These are phyloP conservation scores for Rhodotorula sp. DNA, from an alignment of 1,284 basidiomycete genomes.

Conservation along the genomic window DNA sequence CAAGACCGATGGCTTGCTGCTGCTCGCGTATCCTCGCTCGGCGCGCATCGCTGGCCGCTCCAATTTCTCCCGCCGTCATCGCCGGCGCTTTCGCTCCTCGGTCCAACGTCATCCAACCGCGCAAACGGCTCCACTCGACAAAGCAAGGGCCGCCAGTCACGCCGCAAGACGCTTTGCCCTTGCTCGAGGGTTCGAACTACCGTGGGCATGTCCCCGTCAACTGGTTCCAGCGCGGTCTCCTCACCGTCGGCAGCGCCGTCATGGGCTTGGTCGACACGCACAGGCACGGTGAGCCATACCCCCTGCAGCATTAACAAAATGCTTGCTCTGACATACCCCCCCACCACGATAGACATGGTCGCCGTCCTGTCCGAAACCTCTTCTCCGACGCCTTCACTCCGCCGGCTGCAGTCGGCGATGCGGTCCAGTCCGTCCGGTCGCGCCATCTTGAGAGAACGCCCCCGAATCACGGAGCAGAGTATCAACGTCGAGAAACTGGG, in stretches of 20 bases:
- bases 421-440: slow-evolving; percentile 59
- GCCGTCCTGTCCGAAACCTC: slow-evolving; percentile 81
- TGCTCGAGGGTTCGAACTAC: slow-evolving; percentile 44
- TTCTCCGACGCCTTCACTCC: slow-evolving; percentile 77
- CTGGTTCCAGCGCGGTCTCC: slow-evolving; percentile 74
- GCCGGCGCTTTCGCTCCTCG: no score
- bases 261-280: slow-evolving; percentile 79
- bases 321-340: no score
- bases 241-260: slow-evolving; percentile 80
- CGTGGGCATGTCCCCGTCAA: slow-evolving; percentile 79
- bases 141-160: background rate
- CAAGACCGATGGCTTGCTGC: background rate
- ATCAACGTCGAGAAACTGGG: slow-evolving; percentile 67
- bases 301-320: background rate
- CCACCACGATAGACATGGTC: slow-evolving; percentile 69
- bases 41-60: no score
- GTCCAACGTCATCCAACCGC: no score
- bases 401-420: slow-evolving; percentile 75
- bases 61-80: no score
- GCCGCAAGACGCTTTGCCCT: background rate
- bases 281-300: slow-evolving; percentile 68
- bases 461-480: slow-evolving; percentile 73
- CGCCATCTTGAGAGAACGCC: slow-evolving; percentile 66
- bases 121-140: slow-evolving; percentile 2
- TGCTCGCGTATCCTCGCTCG: background rate